Conservation (phyloP, 306 rosid genomes). For the Fragaria vesca region DNA sequence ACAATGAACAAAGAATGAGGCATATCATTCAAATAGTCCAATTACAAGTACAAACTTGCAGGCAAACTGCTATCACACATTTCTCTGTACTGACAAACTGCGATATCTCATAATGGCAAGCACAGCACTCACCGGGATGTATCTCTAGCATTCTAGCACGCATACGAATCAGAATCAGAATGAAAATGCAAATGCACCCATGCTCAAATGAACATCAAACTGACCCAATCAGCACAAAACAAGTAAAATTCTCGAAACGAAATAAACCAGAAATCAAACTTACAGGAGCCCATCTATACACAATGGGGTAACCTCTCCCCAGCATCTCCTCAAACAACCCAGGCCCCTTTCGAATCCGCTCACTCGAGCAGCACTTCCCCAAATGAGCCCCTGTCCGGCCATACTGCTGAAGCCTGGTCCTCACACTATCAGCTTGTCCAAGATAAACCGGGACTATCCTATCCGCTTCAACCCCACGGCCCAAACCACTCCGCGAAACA, state of each 20-base stretch:
- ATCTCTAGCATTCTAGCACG: not conserved
- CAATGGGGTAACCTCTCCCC: constrained; percentile 53
- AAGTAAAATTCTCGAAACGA: not conserved
- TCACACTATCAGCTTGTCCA: constrained; percentile 75
- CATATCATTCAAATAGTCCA: too few relatives aligned
- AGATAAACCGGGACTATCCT: constrained; percentile 58
- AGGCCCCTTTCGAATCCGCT: constrained; percentile 30
- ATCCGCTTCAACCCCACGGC: constrained; percentile 50
- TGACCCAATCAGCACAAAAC: not conserved
- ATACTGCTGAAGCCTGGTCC: constrained; percentile 62
- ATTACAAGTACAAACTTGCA: constrained; percentile 1
- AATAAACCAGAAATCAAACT: constrained; percentile 27
- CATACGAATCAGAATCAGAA: not conserved
- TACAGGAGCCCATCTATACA: constrained; percentile 88
- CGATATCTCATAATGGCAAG: not conserved
- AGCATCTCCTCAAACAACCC: constrained; percentile 64
- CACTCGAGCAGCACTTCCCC: constrained; percentile 30
- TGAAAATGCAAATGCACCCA: not conserved
- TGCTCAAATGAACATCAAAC: not conserved
- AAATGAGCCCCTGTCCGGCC: constrained; percentile 80
- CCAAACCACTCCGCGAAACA: constrained; percentile 30
- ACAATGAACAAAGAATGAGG: constrained; percentile 20
- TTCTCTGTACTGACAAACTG: not conserved
- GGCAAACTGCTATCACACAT: not conserved
- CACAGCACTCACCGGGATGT: constrained; percentile 1